Evolutionary conservation across 371 early-diverging fungal genomes (phyloP).

Genomic region (Rhizopus stolonifer): DNA sequence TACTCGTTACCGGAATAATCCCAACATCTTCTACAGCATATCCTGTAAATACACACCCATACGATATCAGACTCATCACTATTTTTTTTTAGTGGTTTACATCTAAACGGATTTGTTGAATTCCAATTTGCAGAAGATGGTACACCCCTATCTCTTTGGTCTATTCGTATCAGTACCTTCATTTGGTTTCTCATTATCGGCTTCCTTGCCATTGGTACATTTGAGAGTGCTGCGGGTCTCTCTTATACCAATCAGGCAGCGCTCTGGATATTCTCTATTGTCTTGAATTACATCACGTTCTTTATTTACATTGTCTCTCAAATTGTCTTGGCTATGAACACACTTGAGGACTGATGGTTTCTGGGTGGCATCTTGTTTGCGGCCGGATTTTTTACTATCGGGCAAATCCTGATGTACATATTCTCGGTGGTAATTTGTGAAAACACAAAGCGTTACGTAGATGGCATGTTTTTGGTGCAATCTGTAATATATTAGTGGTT

Average conservation of each 20-base stretch:
- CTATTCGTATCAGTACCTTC: slow-evolving; percentile 65
- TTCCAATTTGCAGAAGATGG: slow-evolving; percentile 97
- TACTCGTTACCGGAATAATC: slow-evolving; percentile 80
- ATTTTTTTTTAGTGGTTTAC: slow-evolving; percentile 70
- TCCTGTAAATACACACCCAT: slow-evolving; percentile 50
- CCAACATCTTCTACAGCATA: slow-evolving; percentile 71
- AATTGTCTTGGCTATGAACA: slow-evolving; percentile 80
- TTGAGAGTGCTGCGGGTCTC: slow-evolving; percentile 57
- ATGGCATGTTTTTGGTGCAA: slow-evolving; percentile 83
- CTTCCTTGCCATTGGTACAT: slow-evolving; percentile 73
- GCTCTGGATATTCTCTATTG: slow-evolving; percentile 71
- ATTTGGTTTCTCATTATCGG: slow-evolving; percentile 62
- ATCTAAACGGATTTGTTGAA: slow-evolving; percentile 92
- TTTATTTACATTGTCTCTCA: slow-evolving; percentile 75
- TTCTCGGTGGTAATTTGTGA: slow-evolving; percentile 69
- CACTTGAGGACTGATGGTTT: slow-evolving; percentile 86
- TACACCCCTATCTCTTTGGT: slow-evolving; percentile 83
- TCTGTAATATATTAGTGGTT: slow-evolving; percentile 74
- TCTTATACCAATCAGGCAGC: slow-evolving; percentile 53
- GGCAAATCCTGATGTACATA: slow-evolving; percentile 65
- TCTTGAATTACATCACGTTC: slow-evolving; percentile 66
- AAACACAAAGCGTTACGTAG: slow-evolving; percentile 77
- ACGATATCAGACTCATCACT: not conserved
- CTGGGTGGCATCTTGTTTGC: slow-evolving; percentile 75
- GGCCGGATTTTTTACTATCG: slow-evolving; percentile 68